A percentile compares a stretch with the other conserved stretches of the same genome.
Evolutionary conservation across 2,329 filamentous ascomycete genomes (phyloP).

Genomic region (Colletotrichum viniferum): DNA sequence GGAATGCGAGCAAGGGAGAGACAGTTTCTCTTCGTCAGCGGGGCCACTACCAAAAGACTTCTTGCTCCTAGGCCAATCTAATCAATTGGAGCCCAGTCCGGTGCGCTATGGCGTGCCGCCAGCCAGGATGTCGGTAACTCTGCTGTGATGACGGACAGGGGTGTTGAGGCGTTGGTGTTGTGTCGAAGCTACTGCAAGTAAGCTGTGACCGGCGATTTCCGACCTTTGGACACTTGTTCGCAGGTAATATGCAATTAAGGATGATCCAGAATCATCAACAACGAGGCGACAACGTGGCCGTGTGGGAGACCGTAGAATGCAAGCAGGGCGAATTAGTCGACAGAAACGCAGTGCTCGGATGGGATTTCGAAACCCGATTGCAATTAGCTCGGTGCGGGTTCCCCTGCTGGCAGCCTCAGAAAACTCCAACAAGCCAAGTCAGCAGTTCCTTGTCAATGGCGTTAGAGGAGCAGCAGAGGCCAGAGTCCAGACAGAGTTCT

Average conservation of each 20-base stretch:
- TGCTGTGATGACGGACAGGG: not conserved
- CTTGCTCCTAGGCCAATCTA: not conserved
- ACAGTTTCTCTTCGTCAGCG: not conserved
- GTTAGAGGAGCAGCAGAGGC: not conserved
- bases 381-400: not conserved
- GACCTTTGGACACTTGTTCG: not conserved
- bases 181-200: not conserved
- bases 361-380: constrained; percentile 17
- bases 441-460: not conserved
- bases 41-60: not conserved
- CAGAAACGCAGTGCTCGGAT: not conserved
- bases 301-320: not conserved
- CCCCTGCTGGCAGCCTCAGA: constrained; percentile 12
- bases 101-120: not conserved
- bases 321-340: constrained; percentile 5
- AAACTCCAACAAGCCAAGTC: not conserved
- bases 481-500: not conserved
- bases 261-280: not conserved
- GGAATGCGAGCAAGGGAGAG: not conserved
- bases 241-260: not conserved
- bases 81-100: not conserved
- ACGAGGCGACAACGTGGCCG: not conserved
- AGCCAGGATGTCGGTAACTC: not conserved
- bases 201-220: not conserved
- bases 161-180: not conserved